Evolutionary conservation across 1,284 basidiomycete species (phyloP), one percentile per base, ranked within the genome.

Genomic region (Butyriboletus appendiculatus): DNA sequence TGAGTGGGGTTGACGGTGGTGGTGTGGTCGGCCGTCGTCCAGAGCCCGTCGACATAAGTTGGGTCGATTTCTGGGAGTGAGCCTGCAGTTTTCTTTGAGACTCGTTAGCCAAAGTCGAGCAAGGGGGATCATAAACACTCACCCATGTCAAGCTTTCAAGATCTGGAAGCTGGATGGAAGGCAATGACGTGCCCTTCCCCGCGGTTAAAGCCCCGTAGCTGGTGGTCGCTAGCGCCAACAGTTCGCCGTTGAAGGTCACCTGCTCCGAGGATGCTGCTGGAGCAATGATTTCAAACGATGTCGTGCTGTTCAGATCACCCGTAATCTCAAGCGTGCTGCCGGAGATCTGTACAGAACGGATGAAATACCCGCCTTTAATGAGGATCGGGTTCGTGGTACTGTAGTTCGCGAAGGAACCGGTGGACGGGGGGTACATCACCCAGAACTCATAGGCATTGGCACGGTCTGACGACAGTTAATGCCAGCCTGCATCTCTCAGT

Each of bases 371-470:
- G 49, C 79, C 78, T 59, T 78, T 78, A 35, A 80, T 68, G 41
- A 78, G 72, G 42, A 79, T 69, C 1, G 78, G 73, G 56, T 76
- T 73, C 39, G 73, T 58, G 8, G 70, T 76, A 52, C 62, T 73
- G 58, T 73, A 75, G 24, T 68, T 66, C 11, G 73, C 71, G 46
- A 74, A 73, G 12, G 66, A 44, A 20, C 76, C 73, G 2, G 62
- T 56, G 11, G 73, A 65, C 5, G 75, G 72, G 2, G 74, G 77
- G 50, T 80, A 71, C 55, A 80, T 65, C 30, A 77, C 72, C 79
- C 79, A 81, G 63, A 79, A 79, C 48, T 78, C 68, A 59, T 80
- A 80, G 5, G 80, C 79, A 37, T 72, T 76, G 35, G 68, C 64
- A 41, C 77, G 77, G 62, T 81, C 79, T 80, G 45, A 43, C 11